Evolutionary conservation across 2,329 filamentous ascomycete genomes (phyloP).

Genomic region (Colletotrichum plurivorum): DNA sequence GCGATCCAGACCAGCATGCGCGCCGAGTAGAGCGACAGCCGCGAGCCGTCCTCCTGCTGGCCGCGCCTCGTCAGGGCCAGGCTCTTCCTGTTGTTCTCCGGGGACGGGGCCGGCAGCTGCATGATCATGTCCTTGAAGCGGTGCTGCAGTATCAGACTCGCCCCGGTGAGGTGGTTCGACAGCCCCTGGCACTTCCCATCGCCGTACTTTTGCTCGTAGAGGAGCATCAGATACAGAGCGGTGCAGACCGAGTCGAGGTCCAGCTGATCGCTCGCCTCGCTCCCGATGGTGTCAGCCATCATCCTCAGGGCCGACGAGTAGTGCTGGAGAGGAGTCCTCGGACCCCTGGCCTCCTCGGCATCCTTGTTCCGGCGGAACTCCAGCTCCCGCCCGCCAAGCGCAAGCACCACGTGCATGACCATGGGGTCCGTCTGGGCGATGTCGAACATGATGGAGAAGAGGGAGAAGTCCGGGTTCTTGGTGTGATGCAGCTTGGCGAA

Average conservation of each 20-base stretch:
- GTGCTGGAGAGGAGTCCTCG: slow-evolving; percentile 45
- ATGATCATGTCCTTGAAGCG: slow-evolving; percentile 40
- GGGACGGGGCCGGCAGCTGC: slow-evolving; percentile 31
- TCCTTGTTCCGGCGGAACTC: slow-evolving; percentile 44
- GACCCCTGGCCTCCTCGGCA: slow-evolving; percentile 14
- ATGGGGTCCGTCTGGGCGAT: slow-evolving; percentile 50
- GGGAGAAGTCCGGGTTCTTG: slow-evolving; percentile 52
- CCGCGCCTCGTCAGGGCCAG: slow-evolving; percentile 19
- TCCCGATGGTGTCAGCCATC: slow-evolving; percentile 48
- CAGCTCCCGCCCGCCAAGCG: slow-evolving; percentile 50
- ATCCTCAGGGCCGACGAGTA: slow-evolving; percentile 50
- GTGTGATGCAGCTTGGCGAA: slow-evolving; percentile 53
- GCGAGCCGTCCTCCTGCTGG: slow-evolving; percentile 20
- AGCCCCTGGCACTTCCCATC: slow-evolving; percentile 49
- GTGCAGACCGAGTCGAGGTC: slow-evolving; percentile 50
- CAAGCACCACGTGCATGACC: slow-evolving; percentile 54
- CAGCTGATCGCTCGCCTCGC: slow-evolving; percentile 40
- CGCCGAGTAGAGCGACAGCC: slow-evolving; percentile 50
- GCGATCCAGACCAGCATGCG: slow-evolving; percentile 52
- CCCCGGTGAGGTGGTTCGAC: slow-evolving; percentile 50
- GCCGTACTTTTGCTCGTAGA: slow-evolving; percentile 56
- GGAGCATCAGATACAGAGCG: slow-evolving; percentile 52
- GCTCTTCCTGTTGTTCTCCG: slow-evolving; percentile 35
- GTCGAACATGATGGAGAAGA: slow-evolving; percentile 53
- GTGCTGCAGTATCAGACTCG: slow-evolving; percentile 49